Evolutionary conservation across 2,329 filamentous ascomycete genomes (phyloP).

Genomic region (Taxawa tesnikishii): DNA sequence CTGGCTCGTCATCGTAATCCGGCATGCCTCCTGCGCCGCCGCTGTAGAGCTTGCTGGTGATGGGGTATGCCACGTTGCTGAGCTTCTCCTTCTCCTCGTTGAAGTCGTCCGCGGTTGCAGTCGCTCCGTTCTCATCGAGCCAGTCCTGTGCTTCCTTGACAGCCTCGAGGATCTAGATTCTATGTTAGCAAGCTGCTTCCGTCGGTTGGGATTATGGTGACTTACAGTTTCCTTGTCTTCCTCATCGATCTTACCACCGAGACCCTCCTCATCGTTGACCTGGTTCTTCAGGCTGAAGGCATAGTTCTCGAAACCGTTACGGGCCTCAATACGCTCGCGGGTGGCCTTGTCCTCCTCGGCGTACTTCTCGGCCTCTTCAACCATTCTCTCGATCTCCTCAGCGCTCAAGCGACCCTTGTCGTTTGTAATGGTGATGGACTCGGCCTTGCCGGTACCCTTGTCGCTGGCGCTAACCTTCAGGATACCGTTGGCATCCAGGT

Average conservation of each 20-base stretch:
- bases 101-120: slow-evolving; percentile 83
- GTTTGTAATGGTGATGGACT: slow-evolving; percentile 98
- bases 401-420: slow-evolving; percentile 95
- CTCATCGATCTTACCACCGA: slow-evolving; percentile 95
- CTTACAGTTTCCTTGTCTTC: slow-evolving; percentile 93
- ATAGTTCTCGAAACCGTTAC: slow-evolving; percentile 98
- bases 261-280: slow-evolving; percentile 89
- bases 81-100: slow-evolving; percentile 99
- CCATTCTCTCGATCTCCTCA: slow-evolving; percentile 99
- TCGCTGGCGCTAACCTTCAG: slow-evolving; percentile 91
- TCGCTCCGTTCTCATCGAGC: slow-evolving; percentile 87
- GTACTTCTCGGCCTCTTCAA: slow-evolving; percentile 94
- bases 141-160: slow-evolving; percentile 96
- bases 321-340: slow-evolving; percentile 89
- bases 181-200: slow-evolving; percentile 22
- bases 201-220: not conserved
- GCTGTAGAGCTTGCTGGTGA: slow-evolving; percentile 93
- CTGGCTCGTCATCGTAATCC: slow-evolving; percentile 52
- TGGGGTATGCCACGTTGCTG: slow-evolving; percentile 90
- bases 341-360: slow-evolving; percentile 99
- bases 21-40: slow-evolving; percentile 42
- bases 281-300: slow-evolving; percentile 99
- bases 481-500: slow-evolving; percentile 97
- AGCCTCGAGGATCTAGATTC: slow-evolving; percentile 63
- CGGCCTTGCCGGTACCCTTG: slow-evolving; percentile 95